Conservation (phyloP, 2,329 filamentous ascomycete species). For the Diaporthe batatas region DNA sequence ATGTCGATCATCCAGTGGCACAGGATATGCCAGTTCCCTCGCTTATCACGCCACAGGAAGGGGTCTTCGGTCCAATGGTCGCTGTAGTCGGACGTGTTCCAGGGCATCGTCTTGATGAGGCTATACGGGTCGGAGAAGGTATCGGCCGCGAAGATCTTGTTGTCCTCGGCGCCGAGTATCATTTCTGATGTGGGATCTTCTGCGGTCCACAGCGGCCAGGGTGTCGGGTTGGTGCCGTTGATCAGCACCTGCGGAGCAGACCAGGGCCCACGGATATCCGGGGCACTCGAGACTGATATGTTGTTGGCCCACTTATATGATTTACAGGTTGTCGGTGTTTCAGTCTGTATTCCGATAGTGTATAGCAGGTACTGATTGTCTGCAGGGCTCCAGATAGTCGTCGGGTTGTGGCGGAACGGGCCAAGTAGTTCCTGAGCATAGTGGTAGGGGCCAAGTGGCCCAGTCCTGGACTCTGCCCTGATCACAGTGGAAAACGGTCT, state of each 20-base stretch:
- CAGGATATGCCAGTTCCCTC: conserved; percentile 50
- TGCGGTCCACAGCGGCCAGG: background rate
- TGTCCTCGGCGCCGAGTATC: conserved; percentile 25
- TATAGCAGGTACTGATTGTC: conserved; percentile 23
- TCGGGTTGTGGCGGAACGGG: conserved; percentile 9
- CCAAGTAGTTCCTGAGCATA: conserved; percentile 13
- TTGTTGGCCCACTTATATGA: conserved; percentile 49
- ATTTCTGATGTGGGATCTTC: conserved; percentile 11
- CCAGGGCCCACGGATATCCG: conserved; percentile 45
- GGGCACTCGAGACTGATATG: conserved; percentile 43
- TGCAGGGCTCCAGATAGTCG: conserved; percentile 13
- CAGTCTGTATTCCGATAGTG: conserved; percentile 23
- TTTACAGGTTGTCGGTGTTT: conserved; percentile 38
- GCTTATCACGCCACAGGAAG: conserved; percentile 49
- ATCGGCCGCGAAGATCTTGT: conserved; percentile 16
- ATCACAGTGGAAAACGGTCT: conserved; percentile 16
- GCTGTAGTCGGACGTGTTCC: conserved; percentile 47
- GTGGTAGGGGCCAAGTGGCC: conserved; percentile 9
- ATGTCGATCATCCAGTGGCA: conserved; percentile 38
- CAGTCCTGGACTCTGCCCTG: conserved; percentile 3
- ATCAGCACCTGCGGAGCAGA: conserved; percentile 42
- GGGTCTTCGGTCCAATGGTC: conserved; percentile 48
- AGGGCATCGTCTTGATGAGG: conserved; percentile 44
- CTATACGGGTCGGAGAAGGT: background rate
- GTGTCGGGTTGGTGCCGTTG: conserved; percentile 40